phyloP scores from a whole-genome alignment of 2,329 filamentous ascomycete genomes.

The Aspergillus novoparasiticus region DNA sequence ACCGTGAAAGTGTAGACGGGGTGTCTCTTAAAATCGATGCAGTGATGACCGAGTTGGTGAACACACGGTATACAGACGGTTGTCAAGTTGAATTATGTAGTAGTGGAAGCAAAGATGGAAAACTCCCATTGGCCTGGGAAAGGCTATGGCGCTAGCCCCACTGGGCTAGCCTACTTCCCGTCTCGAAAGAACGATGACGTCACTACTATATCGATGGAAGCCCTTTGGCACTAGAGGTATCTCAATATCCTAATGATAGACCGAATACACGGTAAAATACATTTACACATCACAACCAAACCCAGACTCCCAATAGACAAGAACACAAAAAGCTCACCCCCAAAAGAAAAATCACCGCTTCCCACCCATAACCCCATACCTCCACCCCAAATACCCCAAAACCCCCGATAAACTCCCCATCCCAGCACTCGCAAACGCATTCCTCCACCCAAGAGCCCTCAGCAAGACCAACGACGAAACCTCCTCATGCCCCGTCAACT shows the following conservation, averaged over 20 bases:
- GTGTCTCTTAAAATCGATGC: not conserved
- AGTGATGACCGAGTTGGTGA: not conserved
- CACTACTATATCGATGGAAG: too few species aligned
- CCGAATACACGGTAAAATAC: too few species aligned
- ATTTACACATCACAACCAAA: not conserved
- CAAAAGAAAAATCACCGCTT: not conserved
- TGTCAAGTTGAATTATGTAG: not conserved
- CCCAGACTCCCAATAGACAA: too few species aligned
- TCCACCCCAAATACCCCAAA: constrained; percentile 11
- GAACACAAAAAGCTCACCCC: not conserved
- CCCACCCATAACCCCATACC: not conserved
- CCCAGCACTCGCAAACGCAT: constrained; percentile 3
- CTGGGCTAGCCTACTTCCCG: not conserved
- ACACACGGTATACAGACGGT: too few species aligned
- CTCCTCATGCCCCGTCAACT: not conserved
- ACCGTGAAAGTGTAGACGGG: not conserved
- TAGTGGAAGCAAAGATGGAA: not conserved
- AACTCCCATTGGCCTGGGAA: not conserved
- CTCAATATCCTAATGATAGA: too few species aligned
- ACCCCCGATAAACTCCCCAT: constrained; percentile 12
- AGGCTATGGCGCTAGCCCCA: not conserved
- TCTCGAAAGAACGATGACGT: not conserved
- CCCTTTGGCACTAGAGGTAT: too few species aligned
- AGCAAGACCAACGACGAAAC: not conserved
- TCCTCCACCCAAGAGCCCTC: constrained; percentile 1